These are phyloP conservation scores for Rhizopogon sp. DNA, from an alignment of 768 basidiomycete genomes.

Conservation along the genomic window DNA sequence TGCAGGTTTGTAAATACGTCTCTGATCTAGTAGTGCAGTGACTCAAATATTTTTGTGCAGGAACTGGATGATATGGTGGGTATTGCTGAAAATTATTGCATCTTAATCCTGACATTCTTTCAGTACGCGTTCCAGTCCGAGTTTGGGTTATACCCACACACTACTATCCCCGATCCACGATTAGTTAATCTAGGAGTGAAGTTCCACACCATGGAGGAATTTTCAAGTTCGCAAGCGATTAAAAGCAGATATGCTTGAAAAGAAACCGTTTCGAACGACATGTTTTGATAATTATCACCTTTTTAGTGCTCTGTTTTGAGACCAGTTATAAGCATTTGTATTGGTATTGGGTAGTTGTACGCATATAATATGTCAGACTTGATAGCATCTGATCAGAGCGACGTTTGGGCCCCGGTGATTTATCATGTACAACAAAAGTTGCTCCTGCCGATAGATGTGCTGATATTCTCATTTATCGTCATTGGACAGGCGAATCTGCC, in stretches of 20 bases:
- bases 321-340: too few species aligned
- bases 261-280: not conserved
- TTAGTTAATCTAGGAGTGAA: slow-evolving; percentile 21
- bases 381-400: too few species aligned
- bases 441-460: not conserved
- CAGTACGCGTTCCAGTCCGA: slow-evolving; percentile 23
- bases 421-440: not conserved
- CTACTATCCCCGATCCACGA: slow-evolving; percentile 20
- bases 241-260: slow-evolving; percentile 15
- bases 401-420: too few species aligned
- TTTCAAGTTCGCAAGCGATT: slow-evolving; percentile 10
- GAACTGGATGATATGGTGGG: slow-evolving; percentile 24
- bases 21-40: not conserved
- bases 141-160: slow-evolving; percentile 15
- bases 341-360: too few species aligned
- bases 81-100: not conserved
- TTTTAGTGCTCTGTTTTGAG: not conserved
- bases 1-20: slow-evolving; percentile 10
- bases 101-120: not conserved
- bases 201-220: slow-evolving; percentile 14
- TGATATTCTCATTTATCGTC: not conserved
- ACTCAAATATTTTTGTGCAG: not conserved
- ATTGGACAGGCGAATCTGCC: not conserved
- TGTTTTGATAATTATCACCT: not conserved
- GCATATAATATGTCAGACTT: too few species aligned